Evolutionary conservation across 768 basidiomycete species (phyloP).

Genomic region (Mrakia blollopis): DNA sequence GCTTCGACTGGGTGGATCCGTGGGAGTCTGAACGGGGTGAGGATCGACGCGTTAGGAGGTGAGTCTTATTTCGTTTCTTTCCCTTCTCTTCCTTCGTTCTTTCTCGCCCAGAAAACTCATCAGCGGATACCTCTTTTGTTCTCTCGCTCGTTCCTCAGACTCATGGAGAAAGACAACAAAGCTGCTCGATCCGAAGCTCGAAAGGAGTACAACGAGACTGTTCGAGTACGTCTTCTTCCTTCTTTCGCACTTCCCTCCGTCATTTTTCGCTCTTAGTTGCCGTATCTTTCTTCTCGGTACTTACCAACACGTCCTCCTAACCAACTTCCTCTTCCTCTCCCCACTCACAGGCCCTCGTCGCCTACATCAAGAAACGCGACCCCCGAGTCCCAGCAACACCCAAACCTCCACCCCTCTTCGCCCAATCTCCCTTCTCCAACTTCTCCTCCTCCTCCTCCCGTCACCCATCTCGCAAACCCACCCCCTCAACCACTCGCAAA

Average conservation of each 20-base stretch:
- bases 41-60: constrained; percentile 78
- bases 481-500: not conserved
- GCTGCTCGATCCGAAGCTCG: constrained; percentile 80
- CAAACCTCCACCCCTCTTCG: not conserved
- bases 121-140: not conserved
- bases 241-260: not conserved
- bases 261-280: not conserved
- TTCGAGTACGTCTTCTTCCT: constrained; percentile 58
- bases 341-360: constrained; percentile 43
- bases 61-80: constrained; percentile 31
- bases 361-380: constrained; percentile 30
- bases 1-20: constrained; percentile 79
- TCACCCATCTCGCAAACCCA: not conserved
- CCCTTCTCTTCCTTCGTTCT: constrained; percentile 1
- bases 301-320: not conserved
- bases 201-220: constrained; percentile 85
- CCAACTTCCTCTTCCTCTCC: constrained; percentile 45
- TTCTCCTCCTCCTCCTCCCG: not conserved
- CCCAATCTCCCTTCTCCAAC: not conserved
- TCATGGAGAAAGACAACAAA: constrained; percentile 96
- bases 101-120: not conserved
- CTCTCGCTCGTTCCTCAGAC: constrained; percentile 45
- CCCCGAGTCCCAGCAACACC: constrained; percentile 25
- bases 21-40: constrained; percentile 82
- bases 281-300: constrained; percentile 46